Evolutionary conservation across 2,329 filamentous ascomycete genomes (phyloP), one percentile per base, ranked within the genome.

Genomic region (Tolypocladium guangdongense): DNA sequence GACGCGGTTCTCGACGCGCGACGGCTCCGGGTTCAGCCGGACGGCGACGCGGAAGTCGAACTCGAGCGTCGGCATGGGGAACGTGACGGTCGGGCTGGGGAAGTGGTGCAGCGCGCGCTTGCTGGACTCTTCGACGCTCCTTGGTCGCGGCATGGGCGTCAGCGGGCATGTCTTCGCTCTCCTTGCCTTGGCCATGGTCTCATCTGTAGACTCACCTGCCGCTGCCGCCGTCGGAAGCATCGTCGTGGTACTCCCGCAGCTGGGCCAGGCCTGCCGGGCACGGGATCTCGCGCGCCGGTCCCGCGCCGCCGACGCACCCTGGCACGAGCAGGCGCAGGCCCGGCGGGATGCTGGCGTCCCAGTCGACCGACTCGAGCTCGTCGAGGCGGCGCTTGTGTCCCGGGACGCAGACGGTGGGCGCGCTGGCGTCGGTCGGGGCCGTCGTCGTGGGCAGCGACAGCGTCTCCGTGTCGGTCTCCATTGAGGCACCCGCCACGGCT

Each of bases 1-100:
- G 36, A 69, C 71, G 50, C 73, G 68, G 14, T 66, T 62, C 33
- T 74, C 75, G 39, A 77, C 68, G 24, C 68, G 68, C 12, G 75
- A 69, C 35, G 70, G 65, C 50, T 72, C 69, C 20, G 72, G 71
- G 55, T 73, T 72, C 32, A 77, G 64, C 20, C 64, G 66, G 16
- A 78, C 74, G 41, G 73, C 71, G 62, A 79, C 72, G 53, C 75
- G 74, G 58, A 78, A 77, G 59, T 78, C 75, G 47, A 77, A 75
- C 50, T 69, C 70, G 50, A 77, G 68, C 38, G 66, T 68, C 6
- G 75, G 75, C 59, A 71, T 69, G 16, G 76, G 74, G 50, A 78
- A 70, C 4, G 66, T 66, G 36, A 76, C 57, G 41, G 65, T 62
- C 20, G 74, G 71, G 56, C 71, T 69, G n/a, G 71, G 70, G 38